Conservation (phyloP, 371 early-diverging fungal species). For the Coelomomyces lativittatus region DNA sequence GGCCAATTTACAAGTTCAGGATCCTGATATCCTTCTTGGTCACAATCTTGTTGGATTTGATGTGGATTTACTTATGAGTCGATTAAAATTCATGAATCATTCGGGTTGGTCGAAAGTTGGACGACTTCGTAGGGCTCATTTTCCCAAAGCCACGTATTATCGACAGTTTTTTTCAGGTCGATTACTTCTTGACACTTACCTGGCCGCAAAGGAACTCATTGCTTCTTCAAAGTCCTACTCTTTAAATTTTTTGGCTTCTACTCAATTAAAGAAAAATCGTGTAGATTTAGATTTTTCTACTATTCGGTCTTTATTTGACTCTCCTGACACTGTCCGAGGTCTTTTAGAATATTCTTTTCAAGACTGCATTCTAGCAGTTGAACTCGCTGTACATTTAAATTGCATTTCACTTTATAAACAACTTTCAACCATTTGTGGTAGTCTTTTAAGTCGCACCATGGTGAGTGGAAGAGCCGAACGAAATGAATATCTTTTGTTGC, state of each 20-base stretch:
- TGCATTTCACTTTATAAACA: constrained; percentile 84
- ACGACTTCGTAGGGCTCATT: constrained; percentile 54
- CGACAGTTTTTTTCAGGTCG: constrained; percentile 65
- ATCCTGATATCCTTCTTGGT: constrained; percentile 90
- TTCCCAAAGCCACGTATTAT: neutral
- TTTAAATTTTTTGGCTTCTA: constrained; percentile 53
- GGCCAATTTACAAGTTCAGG: constrained; percentile 51
- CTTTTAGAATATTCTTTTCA: constrained; percentile 61
- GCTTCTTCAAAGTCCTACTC: constrained; percentile 62
- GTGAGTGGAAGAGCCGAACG: constrained; percentile 90
- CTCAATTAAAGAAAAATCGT: constrained; percentile 60
- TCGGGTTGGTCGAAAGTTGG: constrained; percentile 63
- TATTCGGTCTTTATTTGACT: constrained; percentile 48
- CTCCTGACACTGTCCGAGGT: constrained; percentile 35
- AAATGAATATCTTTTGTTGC: constrained; percentile 91
- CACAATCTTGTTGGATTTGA: constrained; percentile 89
- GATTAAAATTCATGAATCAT: constrained; percentile 64
- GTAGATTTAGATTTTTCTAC: constrained; percentile 70
- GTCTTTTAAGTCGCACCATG: constrained; percentile 79
- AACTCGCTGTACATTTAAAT: constrained; percentile 72
- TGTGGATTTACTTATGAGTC: constrained; percentile 72
- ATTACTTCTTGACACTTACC: constrained; percentile 82
- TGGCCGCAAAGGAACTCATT: constrained; percentile 70
- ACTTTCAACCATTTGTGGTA: constrained; percentile 81
- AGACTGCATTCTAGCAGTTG: constrained; percentile 61